Base-by-base conservation (phyloP, 225 moss, liverwort and hornwort genomes). In the Lunularia cruciata region DNA sequence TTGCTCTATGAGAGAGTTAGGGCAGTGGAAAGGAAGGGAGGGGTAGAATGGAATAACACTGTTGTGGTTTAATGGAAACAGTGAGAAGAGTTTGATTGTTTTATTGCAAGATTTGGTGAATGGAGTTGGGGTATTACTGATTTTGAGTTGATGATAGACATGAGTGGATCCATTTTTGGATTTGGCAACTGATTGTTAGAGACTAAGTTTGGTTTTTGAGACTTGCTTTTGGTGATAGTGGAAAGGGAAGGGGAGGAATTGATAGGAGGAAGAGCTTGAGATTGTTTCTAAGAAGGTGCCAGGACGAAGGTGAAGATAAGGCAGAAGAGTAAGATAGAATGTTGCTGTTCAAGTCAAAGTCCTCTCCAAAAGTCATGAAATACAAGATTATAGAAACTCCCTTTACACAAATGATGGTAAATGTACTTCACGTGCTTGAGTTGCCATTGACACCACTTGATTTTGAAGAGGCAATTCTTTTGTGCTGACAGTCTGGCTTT, bases 271-370 rank as follows among this genome's bases (percentile, higher is more conserved):
- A 57, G 36, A 19, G 20, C n/a, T 63, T 27, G 34, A 31, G 61
- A 33, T 65, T 20, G 38, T 67, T 51, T 6, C 28, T 43, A 38
- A 68, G 64, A 40, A 48, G 42, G 27, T 28, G 31, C 40, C 52
- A 43, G 40, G 69, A 69, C 57, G 69, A 69, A 69, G 69, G 52
- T 34, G 60, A 75, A 67, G 55, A 56, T 68, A 72, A 76, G 66
- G 63, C 68, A 64, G 16, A 35, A 36, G n/a, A 63, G 69, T 42
- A 52, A 64, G 52, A 60, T 76, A 43, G 47, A 76, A 26, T 43
- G 73, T 73, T 46, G 76, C 73, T 54, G 45, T 81, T 37, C 15
- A 76, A 1, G 64, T 65, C 19, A 73, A 70, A 67, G 30, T 81
- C 35, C 40, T 76, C n/a, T n/a, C n/a, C n/a, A n/a, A n/a, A n/a